Evolutionary conservation across 495 filamentous ascomycete genomes (phyloP).

Genomic region (Cryomyces antarcticus): DNA sequence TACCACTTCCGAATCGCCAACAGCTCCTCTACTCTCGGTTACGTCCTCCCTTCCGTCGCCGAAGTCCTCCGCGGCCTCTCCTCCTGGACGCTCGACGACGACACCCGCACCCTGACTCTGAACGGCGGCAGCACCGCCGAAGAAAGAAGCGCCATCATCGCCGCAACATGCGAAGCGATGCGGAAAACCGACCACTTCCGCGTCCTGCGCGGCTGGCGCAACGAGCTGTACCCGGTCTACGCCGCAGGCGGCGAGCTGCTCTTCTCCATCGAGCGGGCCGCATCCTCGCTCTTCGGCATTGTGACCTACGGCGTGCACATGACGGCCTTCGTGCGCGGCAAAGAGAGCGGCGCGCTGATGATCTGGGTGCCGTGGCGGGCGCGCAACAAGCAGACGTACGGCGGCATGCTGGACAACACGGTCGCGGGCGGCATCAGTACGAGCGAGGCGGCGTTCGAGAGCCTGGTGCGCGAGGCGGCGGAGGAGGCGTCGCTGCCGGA

Average conservation of each 20-base stretch:
- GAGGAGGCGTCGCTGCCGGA: slow-evolving; percentile 82
- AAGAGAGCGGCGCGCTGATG: slow-evolving; percentile 30
- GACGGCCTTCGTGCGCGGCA: slow-evolving; percentile 43
- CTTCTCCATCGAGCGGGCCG: slow-evolving; percentile 61
- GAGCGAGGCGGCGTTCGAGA: slow-evolving; percentile 54
- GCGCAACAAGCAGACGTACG: slow-evolving; percentile 61
- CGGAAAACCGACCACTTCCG: slow-evolving; percentile 42
- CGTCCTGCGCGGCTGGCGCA: slow-evolving; percentile 63
- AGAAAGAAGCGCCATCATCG: slow-evolving; percentile 37
- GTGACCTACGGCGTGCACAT: slow-evolving; percentile 82
- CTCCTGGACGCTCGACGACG: slow-evolving; percentile 17
- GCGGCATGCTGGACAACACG: slow-evolving; percentile 78
- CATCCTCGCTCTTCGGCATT: slow-evolving; percentile 63
- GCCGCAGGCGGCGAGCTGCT: slow-evolving; percentile 39
- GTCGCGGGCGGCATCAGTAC: slow-evolving; percentile 80
- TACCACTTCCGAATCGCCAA: slow-evolving; percentile 16
- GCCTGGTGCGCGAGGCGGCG: slow-evolving; percentile 62
- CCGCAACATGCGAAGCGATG: slow-evolving; percentile 38
- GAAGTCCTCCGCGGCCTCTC: slow-evolving; percentile 16
- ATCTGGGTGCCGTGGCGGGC: slow-evolving; percentile 73
- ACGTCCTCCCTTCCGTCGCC: slow-evolving; percentile 27
- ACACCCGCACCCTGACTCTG: slow-evolving; percentile 16
- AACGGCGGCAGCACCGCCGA: slow-evolving; percentile 8
- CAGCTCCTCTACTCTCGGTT: slow-evolving; percentile 23
- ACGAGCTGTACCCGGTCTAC: slow-evolving; percentile 75